Percentiles rank a stretch among this genome's conserved stretches.
These are phyloP conservation scores for Phytophthora cactorum DNA, from an alignment of 352 stramenopile species.

Conservation along the genomic window DNA sequence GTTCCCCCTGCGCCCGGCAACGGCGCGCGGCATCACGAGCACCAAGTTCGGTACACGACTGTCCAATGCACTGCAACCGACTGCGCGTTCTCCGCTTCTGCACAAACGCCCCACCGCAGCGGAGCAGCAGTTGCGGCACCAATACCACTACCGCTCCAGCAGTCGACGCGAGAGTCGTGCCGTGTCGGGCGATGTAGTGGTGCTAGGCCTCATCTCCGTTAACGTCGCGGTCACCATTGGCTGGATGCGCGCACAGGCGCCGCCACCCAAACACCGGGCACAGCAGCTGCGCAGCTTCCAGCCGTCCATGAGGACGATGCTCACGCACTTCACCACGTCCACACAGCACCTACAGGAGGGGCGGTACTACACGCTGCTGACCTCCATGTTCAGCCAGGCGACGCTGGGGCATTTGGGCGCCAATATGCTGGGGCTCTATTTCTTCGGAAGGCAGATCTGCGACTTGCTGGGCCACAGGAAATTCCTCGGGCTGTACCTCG, in stretches of 20 bases:
- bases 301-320: conserved; percentile 58
- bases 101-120: conserved; percentile 9
- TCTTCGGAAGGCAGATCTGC: conserved; percentile 78
- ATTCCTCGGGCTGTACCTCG: conserved; percentile 80
- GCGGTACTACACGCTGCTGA: conserved; percentile 80
- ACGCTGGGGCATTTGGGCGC: conserved; percentile 58
- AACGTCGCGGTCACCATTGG: conserved; percentile 67
- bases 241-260: conserved; percentile 61
- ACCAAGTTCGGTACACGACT: conserved; percentile 8
- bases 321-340: conserved; percentile 81
- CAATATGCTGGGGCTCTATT: conserved; percentile 83
- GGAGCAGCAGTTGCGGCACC: conserved; percentile 28
- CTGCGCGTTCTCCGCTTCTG: conserved; percentile 10
- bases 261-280: conserved; percentile 38
- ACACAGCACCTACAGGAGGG: conserved; percentile 61
- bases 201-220: conserved; percentile 57
- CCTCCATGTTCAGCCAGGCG: conserved; percentile 74
- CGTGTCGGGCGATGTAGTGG: conserved; percentile 46
- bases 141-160: conserved; percentile 34
- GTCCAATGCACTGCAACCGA: conserved; percentile 16
- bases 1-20: conserved; percentile 8
- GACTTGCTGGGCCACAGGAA: conserved; percentile 66
- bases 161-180: conserved; percentile 28
- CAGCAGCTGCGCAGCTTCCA: conserved; percentile 33
- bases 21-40: conserved; percentile 16